Conservation (phyloP, 2,329 filamentous ascomycete genomes). For the Fusarium hainanense region DNA sequence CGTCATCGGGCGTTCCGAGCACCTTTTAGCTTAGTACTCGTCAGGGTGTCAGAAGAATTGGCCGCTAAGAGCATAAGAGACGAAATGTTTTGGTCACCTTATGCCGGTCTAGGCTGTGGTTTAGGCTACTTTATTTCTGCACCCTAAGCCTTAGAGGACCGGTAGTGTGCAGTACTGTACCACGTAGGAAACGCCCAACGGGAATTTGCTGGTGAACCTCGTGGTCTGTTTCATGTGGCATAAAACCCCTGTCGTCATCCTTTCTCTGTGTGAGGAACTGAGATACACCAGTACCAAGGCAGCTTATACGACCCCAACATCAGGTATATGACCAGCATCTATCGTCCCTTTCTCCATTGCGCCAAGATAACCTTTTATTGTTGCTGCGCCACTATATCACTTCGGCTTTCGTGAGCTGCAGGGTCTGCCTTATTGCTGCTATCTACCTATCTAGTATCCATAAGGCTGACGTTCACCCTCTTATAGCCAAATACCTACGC, state of each 20-base stretch:
- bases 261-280: background rate
- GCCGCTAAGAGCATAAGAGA: too few relatives aligned
- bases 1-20: conserved; percentile 21
- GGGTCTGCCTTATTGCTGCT: conserved; percentile 1
- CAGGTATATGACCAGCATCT: background rate
- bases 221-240: conserved; percentile 3
- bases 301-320: background rate
- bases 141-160: too few relatives aligned
- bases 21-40: background rate
- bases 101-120: too few relatives aligned
- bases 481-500: background rate
- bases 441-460: background rate
- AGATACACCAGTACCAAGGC: background rate
- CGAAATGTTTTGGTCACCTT: too few relatives aligned
- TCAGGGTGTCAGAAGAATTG: too few relatives aligned
- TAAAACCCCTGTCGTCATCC: conserved; percentile 1
- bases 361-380: background rate
- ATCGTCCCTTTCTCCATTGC: background rate
- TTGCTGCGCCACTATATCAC: conserved; percentile 16
- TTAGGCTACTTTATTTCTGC: too few relatives aligned
- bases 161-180: background rate
- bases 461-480: conserved; percentile 24
- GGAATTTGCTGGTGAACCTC: background rate
- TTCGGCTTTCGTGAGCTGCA: background rate
- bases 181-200: conserved; percentile 5